Conservation (phyloP, 306 rosid genomes). For the Mucuna pruriens region DNA sequence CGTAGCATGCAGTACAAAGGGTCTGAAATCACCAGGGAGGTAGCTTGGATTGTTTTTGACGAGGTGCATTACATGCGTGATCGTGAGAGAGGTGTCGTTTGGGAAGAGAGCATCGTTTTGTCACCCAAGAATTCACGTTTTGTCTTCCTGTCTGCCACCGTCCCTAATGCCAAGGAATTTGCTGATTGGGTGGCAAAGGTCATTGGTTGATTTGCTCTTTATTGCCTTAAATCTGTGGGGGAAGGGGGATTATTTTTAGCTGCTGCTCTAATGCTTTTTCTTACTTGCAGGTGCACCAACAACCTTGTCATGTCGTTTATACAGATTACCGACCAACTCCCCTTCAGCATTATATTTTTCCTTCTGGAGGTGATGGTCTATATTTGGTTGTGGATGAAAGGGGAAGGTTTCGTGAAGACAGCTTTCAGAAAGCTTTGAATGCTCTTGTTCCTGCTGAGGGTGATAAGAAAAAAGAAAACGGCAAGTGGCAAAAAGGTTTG, state of each 20-base stretch:
- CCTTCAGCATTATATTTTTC: conserved; percentile 93
- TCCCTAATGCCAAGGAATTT: conserved; percentile 94
- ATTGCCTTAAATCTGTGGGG: not conserved
- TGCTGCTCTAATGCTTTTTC: conserved; percentile 37
- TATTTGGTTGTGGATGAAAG: conserved; percentile 90
- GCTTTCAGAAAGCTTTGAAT: conserved; percentile 82
- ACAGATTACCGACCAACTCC: conserved; percentile 98
- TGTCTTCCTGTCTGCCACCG: conserved; percentile 94
- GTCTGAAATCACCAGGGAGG: conserved; percentile 86
- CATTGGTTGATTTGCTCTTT: not conserved
- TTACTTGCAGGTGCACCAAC: conserved; percentile 78
- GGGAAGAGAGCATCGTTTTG: conserved; percentile 99
- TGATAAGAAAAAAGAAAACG: conserved; percentile 66
- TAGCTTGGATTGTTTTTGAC: conserved; percentile 94
- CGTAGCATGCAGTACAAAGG: conserved; percentile 99
- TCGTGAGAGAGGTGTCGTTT: conserved; percentile 94
- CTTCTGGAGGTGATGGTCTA: conserved; percentile 84
- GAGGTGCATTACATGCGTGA: conserved; percentile 99
- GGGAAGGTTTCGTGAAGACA: conserved; percentile 84
- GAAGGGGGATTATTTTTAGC: not conserved
- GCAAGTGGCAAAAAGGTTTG: conserved; percentile 81
- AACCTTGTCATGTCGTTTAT: conserved; percentile 94
- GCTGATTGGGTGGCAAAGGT: conserved; percentile 99
- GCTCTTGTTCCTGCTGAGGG: conserved; percentile 72
- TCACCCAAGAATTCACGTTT: conserved; percentile 90